Percentiles rank a stretch among this genome's conserved stretches.
These are phyloP conservation scores for Monilinia laxa DNA, from an alignment of 2,329 filamentous ascomycete genomes.

Conservation along the genomic window DNA sequence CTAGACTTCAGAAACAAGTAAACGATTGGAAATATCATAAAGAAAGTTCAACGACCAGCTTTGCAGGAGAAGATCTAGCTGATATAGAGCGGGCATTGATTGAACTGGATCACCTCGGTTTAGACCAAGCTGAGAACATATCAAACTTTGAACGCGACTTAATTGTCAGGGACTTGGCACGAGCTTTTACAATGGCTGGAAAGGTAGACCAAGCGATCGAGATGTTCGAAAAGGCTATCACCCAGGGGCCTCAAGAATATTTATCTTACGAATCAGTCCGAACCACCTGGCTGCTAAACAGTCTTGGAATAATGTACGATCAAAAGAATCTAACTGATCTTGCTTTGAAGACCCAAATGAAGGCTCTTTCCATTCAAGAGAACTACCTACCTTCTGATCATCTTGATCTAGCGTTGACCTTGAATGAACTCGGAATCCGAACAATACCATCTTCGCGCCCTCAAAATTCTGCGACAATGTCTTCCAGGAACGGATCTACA, in stretches of 20 bases:
- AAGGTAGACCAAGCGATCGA: constrained; percentile 15
- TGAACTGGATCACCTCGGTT: constrained; percentile 2
- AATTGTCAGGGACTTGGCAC: constrained; percentile 13
- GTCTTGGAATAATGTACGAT: constrained; percentile 22
- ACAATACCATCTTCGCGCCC: constrained; percentile 18
- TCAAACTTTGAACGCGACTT: constrained; percentile 20
- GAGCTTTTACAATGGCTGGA: constrained; percentile 20
- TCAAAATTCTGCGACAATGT: constrained; percentile 5
- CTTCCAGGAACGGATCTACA: constrained; percentile 19
- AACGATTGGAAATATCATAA: constrained; percentile 4
- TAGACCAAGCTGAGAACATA: not conserved
- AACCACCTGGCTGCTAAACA: constrained; percentile 18
- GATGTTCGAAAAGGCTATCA: constrained; percentile 7
- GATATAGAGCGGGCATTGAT: constrained; percentile 22
- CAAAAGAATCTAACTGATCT: constrained; percentile 5
- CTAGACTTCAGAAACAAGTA: constrained; percentile 19
- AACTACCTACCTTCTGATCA: constrained; percentile 11
- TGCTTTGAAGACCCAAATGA: constrained; percentile 11
- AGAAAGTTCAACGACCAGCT: not conserved
- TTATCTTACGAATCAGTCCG: not conserved
- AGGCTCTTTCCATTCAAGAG: constrained; percentile 12
- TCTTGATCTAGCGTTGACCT: constrained; percentile 14
- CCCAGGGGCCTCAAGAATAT: not conserved
- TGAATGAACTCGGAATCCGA: constrained; percentile 17
- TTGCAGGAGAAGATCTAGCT: constrained; percentile 16